These are phyloP conservation scores for Hirsutella thompsonii DNA, from an alignment of 2,329 filamentous ascomycete genomes.

Conservation along the genomic window DNA sequence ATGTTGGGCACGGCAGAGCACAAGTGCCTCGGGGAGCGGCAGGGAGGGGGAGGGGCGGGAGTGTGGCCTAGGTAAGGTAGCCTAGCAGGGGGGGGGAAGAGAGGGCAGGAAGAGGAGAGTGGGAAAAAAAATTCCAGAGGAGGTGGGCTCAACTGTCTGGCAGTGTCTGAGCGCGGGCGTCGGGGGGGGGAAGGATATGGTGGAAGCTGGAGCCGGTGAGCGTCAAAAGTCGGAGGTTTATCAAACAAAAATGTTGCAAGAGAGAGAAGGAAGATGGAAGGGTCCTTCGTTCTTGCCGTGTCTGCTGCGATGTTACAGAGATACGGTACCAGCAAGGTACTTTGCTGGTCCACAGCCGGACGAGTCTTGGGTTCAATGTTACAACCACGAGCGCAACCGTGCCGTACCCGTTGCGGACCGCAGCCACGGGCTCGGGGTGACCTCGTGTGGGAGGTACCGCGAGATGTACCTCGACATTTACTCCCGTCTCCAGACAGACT, in stretches of 20 bases:
- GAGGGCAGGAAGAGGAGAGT: conserved; percentile 1
- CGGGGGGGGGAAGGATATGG: not conserved
- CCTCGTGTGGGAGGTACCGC: too few species aligned
- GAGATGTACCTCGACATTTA: too few species aligned
- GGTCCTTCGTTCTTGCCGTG: too few species aligned
- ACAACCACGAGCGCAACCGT: too few species aligned
- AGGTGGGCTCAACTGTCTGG: not conserved
- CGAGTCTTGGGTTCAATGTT: too few species aligned
- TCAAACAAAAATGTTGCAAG: too few species aligned
- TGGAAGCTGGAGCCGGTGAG: not conserved
- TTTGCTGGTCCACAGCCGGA: not conserved
- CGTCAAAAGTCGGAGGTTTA: not conserved
- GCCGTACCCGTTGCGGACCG: too few species aligned
- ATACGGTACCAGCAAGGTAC: not conserved
- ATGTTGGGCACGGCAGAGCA: not conserved
- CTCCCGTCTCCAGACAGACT: too few species aligned
- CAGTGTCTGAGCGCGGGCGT: not conserved
- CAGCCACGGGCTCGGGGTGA: too few species aligned
- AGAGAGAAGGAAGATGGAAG: too few species aligned
- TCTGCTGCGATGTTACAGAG: too few species aligned
- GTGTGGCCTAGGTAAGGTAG: not conserved
- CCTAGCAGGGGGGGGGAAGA: conserved; percentile 1
- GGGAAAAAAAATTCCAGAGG: conserved; percentile 5
- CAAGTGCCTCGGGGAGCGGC: not conserved
- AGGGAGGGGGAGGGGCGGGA: not conserved